Evolutionary conservation across 2,329 filamentous ascomycete genomes (phyloP).

Genomic region (Penicillium concentricum): DNA sequence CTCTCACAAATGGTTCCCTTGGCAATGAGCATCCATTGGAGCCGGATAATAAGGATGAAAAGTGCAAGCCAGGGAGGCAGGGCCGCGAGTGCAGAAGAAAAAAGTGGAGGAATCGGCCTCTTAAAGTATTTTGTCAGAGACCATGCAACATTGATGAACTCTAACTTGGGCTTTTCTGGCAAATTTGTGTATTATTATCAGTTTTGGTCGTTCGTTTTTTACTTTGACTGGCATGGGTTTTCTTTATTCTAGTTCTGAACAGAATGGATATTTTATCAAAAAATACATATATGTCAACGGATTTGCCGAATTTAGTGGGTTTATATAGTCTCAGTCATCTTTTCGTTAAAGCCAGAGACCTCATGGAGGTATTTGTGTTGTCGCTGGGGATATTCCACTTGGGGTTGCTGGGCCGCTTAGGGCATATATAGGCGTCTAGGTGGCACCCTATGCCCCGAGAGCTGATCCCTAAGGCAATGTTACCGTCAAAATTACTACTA

Average conservation of each 20-base stretch:
- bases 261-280: neutral
- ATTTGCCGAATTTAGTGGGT: too few species aligned
- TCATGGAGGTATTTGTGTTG: too few species aligned
- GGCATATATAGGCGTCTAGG: too few species aligned
- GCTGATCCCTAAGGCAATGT: too few species aligned
- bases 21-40: neutral
- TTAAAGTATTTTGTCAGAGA: neutral
- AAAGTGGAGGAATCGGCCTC: slow-evolving; percentile 1
- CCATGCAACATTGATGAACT: slow-evolving; percentile 5
- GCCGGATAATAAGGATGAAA: neutral
- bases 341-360: neutral
- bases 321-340: neutral
- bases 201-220: neutral
- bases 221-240: neutral
- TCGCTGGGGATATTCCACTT: too few species aligned
- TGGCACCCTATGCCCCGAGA: too few species aligned
- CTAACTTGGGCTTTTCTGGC: neutral
- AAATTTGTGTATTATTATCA: neutral
- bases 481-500: too few species aligned
- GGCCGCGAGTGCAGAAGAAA: slow-evolving; percentile 5
- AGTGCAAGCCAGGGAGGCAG: slow-evolving; percentile 4
- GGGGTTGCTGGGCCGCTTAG: too few species aligned
- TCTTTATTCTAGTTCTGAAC: neutral
- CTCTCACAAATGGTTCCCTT: neutral
- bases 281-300: neutral